Base-by-base conservation (phyloP, 495 filamentous ascomycete genomes). In the Xeromyces bisporus region DNA sequence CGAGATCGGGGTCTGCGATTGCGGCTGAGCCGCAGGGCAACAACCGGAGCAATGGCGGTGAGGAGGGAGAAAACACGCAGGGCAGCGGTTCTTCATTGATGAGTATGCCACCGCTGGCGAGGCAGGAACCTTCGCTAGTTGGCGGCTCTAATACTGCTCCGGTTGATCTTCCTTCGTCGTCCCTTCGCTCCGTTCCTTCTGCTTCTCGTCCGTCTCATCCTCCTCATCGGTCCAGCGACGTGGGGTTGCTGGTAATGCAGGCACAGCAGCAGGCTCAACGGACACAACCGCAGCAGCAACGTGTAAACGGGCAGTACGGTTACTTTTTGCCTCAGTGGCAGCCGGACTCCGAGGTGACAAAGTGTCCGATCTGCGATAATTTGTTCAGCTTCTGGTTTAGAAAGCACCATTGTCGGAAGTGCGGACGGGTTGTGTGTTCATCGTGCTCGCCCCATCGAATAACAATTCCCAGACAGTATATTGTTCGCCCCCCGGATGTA, bases 351-450 rank as follows among this genome's bases (percentile, higher is more conserved):
- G 77, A 83, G 37, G 82, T 76, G 11, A 68, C 69, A 0, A 60
- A 66, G 23, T 94, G 86, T 52, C 82, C 83, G 1, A 92, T 93
- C 24, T 94, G 86, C 39, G 50, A 52, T 17, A 73, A 62, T 2
- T 61, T 66, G 11, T 94, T 94, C 43, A 79, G 66, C 43, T 83
- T 93, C 42, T 93, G 80, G 66, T 71, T 82, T 48, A 66, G 86
- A 32, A 89, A 87, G 45, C 86, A 94, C 50, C 86, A 94, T 47
- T 94, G 86, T 55, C 84, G 86, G 31, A 94, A 93, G 61, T 97
- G 89, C 52, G 89, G 89, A 5, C 68, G 86, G 17, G 91, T 97
- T 1, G 91, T 97, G 9, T 97, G 89, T 50, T 71, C 76, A 32
- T 56, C 69, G 11, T 97, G 89, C 54, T 96, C 91, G 3, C 89